phyloP scores from a whole-genome alignment of 768 basidiomycete genomes.

The Lactarius akahatsu region DNA sequence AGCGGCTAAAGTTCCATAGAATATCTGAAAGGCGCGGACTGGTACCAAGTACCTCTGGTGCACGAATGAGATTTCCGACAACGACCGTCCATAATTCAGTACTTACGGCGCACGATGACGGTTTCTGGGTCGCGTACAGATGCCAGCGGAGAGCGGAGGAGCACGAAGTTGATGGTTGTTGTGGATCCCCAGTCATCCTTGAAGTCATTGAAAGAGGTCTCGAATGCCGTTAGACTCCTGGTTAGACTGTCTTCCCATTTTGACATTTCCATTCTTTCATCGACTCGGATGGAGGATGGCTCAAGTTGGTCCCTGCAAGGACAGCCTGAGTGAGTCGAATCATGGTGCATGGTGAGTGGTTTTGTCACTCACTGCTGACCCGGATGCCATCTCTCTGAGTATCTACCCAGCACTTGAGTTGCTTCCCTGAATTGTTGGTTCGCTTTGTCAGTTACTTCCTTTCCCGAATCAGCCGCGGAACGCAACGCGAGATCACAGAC shows the following conservation, averaged over 20 bases:
- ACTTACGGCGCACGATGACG: background rate
- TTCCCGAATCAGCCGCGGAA: background rate
- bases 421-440: background rate
- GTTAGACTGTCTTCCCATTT: background rate
- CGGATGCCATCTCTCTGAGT: background rate
- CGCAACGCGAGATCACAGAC: background rate
- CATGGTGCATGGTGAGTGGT: too few species aligned
- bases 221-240: too few species aligned
- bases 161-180: background rate
- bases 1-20: conserved; percentile 1
- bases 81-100: too few species aligned
- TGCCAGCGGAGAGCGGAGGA: background rate
- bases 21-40: background rate
- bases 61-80: background rate
- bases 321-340: too few species aligned
- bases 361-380: background rate
- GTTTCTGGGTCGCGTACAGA: background rate
- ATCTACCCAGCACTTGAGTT: background rate
- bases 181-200: background rate
- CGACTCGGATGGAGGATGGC: background rate
- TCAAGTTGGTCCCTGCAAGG: too few species aligned
- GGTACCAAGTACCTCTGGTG: background rate
- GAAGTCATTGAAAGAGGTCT: too few species aligned
- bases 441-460: background rate
- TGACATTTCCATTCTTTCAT: background rate